phyloP scores from a whole-genome alignment of 2,329 filamentous ascomycete species.

The Chaetomiaceae sp. region DNA sequence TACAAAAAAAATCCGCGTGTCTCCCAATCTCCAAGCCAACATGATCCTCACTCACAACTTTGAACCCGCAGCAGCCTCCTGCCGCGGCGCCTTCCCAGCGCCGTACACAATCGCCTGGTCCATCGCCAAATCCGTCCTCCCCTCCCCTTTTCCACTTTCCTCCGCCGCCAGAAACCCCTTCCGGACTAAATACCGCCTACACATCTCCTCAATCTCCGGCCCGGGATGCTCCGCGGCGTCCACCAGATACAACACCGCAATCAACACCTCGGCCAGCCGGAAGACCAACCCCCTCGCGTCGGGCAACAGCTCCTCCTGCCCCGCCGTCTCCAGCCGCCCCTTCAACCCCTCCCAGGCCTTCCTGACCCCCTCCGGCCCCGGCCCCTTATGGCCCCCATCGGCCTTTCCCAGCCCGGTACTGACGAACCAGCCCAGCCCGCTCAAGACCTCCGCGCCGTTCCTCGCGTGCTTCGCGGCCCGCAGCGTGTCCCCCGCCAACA shows the following conservation, averaged over 20 bases:
- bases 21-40: too few species aligned
- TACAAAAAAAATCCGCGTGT: too few species aligned
- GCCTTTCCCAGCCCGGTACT: constrained; percentile 24
- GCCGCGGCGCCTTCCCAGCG: constrained; percentile 1
- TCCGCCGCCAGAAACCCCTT: constrained; percentile 25
- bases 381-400: constrained; percentile 30
- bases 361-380: constrained; percentile 36
- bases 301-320: constrained; percentile 39
- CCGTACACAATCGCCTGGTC: constrained; percentile 29
- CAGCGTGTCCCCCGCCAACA: constrained; percentile 54
- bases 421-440: constrained; percentile 43
- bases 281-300: constrained; percentile 45
- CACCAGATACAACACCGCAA: constrained; percentile 40
- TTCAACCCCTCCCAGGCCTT: constrained; percentile 40
- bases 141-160: background rate
- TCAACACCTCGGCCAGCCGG: constrained; percentile 41
- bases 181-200: constrained; percentile 36
- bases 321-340: constrained; percentile 32
- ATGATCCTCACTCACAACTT: constrained; percentile 10
- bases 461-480: constrained; percentile 44
- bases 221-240: constrained; percentile 39
- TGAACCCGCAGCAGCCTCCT: background rate
- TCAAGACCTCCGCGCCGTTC: constrained; percentile 36
- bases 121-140: constrained; percentile 16
- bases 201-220: constrained; percentile 37